A percentile compares a stretch with the other conserved stretches of the same genome.
phyloP scores from a whole-genome alignment of 2,329 filamentous ascomycete genomes.

The Fusarium sulawesiense region DNA sequence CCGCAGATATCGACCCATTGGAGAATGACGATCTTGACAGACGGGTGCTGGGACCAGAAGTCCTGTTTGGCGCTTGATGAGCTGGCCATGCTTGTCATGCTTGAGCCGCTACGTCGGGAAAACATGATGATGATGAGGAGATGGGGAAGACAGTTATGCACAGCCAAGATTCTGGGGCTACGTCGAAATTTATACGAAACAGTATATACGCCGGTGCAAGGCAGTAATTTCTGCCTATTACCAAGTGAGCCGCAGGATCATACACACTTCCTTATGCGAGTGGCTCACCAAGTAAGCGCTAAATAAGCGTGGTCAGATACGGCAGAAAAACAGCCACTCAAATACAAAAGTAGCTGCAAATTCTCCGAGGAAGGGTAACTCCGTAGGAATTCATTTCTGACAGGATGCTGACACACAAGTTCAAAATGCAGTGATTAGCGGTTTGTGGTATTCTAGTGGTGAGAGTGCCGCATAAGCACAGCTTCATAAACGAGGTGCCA shows the following conservation, averaged over 20 bases:
- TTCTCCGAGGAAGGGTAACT: fast-evolving
- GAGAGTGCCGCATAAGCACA: not conserved
- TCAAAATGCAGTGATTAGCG: not conserved
- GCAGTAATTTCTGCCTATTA: not conserved
- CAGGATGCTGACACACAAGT: not conserved
- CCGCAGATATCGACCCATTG: slow-evolving; percentile 27
- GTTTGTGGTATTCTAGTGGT: not conserved
- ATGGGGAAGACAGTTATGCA: not conserved
- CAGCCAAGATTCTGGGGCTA: not conserved
- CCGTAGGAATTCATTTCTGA: not conserved
- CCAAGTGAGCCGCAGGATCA: not conserved
- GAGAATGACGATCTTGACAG: not conserved
- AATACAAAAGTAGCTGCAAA: not conserved
- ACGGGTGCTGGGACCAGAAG: not conserved
- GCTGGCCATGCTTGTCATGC: not conserved
- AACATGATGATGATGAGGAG: not conserved
- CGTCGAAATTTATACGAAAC: not conserved
- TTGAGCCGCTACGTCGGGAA: not conserved
- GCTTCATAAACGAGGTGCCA: not conserved
- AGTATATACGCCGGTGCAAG: too few species aligned
- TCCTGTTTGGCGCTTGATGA: not conserved
- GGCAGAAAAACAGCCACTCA: too few species aligned
- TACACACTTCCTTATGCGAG: not conserved
- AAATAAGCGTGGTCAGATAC: not conserved
- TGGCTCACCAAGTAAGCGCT: not conserved